phyloP scores from a whole-genome alignment of 1,139 yeast genomes.

The Eremothecium gossypii region DNA sequence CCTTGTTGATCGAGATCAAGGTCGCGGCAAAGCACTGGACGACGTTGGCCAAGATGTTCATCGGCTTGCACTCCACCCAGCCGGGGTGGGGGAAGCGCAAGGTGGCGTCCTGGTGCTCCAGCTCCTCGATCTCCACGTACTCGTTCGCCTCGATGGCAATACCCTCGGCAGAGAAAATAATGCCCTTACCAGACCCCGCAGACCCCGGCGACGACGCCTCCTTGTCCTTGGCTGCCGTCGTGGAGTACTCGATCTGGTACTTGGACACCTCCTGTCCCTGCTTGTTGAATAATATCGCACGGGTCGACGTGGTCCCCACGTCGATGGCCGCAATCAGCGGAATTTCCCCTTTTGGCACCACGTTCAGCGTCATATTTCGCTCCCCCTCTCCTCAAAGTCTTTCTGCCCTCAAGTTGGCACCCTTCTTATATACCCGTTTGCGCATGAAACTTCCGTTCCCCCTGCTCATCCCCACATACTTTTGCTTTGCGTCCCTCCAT shows the following conservation, averaged over 20 bases:
- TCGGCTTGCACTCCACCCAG: slow-evolving; percentile 94
- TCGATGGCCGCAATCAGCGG: slow-evolving; percentile 70
- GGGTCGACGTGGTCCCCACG: slow-evolving; percentile 91
- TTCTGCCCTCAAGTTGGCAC: too few species aligned
- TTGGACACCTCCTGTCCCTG: slow-evolving; percentile 72
- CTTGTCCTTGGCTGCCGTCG: slow-evolving; percentile 44
- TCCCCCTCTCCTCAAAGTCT: neutral
- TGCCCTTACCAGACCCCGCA: slow-evolving; percentile 36
- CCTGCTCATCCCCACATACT: too few species aligned
- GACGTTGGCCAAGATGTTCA: slow-evolving; percentile 76
- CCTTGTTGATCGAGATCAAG: slow-evolving; percentile 45
- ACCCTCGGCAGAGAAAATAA: slow-evolving; percentile 65
- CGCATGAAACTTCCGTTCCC: too few species aligned
- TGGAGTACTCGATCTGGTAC: slow-evolving; percentile 81
- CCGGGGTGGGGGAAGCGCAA: slow-evolving; percentile 70
- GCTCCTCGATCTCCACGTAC: slow-evolving; percentile 53
- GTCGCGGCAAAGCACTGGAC: slow-evolving; percentile 64
- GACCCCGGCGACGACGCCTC: slow-evolving; percentile 25
- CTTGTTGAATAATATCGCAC: slow-evolving; percentile 72
- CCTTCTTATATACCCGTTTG: too few species aligned
- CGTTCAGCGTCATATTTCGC: slow-evolving; percentile 2
- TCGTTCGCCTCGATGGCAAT: slow-evolving; percentile 51
- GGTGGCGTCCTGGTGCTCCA: slow-evolving; percentile 51
- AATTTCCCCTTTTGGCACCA: slow-evolving; percentile 6
- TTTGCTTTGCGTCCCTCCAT: too few species aligned